Percentiles rank a stretch among this genome's conserved stretches.
These are phyloP conservation scores for Candida incommunis DNA, from an alignment of 805 yeast species.

Conservation along the genomic window DNA sequence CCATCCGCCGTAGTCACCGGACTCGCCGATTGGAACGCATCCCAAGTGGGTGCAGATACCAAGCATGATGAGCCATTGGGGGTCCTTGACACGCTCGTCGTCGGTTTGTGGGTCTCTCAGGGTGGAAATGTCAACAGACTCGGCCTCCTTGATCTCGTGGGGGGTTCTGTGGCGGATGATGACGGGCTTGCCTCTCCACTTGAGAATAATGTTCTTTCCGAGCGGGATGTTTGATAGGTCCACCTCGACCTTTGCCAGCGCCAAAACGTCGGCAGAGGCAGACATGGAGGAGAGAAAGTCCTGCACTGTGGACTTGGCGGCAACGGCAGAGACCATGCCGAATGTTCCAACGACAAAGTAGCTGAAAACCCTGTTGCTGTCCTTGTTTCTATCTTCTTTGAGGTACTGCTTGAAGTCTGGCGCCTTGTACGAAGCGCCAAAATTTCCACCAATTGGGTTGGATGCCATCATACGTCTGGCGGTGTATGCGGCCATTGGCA, in stretches of 20 bases:
- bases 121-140: constrained; percentile 53
- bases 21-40: constrained; percentile 99
- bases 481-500: background rate
- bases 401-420: constrained; percentile 81
- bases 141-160: constrained; percentile 90
- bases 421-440: constrained; percentile 53
- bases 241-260: constrained; percentile 98
- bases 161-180: constrained; percentile 97
- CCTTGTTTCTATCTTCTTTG: constrained; percentile 55
- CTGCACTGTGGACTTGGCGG: constrained; percentile 89
- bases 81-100: constrained; percentile 85
- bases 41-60: constrained; percentile 99
- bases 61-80: constrained; percentile 97
- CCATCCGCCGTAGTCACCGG: constrained; percentile 99
- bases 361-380: constrained; percentile 71
- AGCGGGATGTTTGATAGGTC: constrained; percentile 86
- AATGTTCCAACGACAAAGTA: constrained; percentile 97
- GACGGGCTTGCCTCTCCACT: constrained; percentile 99
- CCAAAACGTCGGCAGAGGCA: constrained; percentile 97
- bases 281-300: constrained; percentile 86
- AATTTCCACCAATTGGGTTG: constrained; percentile 25
- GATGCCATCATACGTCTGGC: background rate
- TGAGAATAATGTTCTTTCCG: constrained; percentile 95
- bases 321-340: constrained; percentile 82
- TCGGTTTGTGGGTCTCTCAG: constrained; percentile 94